A percentile compares a stretch with the other conserved stretches of the same genome.
Evolutionary conservation across 345 rosid genomes (phyloP).

Genomic region (Rhodamnia rubescens): DNA sequence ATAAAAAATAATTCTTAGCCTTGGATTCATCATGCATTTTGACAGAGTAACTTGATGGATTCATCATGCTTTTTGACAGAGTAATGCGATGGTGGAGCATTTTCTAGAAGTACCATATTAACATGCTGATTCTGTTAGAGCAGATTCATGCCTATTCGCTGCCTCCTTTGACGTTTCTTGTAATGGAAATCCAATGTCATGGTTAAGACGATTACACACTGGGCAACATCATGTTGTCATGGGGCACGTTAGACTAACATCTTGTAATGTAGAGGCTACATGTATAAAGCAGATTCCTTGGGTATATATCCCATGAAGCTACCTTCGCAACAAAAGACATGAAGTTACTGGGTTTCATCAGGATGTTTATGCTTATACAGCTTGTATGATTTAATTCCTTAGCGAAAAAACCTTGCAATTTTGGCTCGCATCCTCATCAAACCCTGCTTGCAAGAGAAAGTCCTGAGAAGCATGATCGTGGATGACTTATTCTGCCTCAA

Average conservation of each 20-base stretch:
- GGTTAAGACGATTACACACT: not conserved
- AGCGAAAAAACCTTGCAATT: not conserved
- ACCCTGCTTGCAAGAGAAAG: not conserved
- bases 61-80: not conserved
- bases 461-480: not conserved
- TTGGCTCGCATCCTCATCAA: not conserved
- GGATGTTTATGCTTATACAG: not conserved
- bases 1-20: not conserved
- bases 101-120: not conserved
- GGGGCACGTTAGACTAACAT: not conserved
- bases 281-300: not conserved
- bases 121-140: not conserved
- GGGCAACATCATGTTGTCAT: not conserved
- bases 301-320: not conserved
- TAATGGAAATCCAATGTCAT: not conserved
- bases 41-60: not conserved
- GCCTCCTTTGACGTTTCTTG: not conserved
- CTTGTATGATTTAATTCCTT: not conserved
- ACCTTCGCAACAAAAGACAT: not conserved
- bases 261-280: not conserved
- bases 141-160: not conserved
- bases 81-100: not conserved
- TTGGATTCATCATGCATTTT: not conserved
- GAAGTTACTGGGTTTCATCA: not conserved
- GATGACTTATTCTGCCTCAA: not conserved